Conservation (phyloP, 768 basidiomycete genomes). For the Psilocybe cubensis region DNA sequence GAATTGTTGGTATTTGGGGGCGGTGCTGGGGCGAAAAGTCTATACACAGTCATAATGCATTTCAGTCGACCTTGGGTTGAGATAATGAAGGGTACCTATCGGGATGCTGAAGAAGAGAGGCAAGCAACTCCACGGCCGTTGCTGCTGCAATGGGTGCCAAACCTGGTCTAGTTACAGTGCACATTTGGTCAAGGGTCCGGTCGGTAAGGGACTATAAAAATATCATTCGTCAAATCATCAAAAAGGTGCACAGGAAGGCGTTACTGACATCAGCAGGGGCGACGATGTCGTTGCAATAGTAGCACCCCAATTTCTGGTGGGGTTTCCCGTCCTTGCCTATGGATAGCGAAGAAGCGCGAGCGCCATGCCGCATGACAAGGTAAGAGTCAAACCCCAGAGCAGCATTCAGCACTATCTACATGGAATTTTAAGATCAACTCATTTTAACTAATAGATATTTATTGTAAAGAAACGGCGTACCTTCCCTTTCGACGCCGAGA, state of each 20-base stretch:
- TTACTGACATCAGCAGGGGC: conserved; percentile 85
- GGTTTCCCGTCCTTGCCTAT: conserved; percentile 28
- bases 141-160: conserved; percentile 92
- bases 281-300: conserved; percentile 98
- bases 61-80: neutral
- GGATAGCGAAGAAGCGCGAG: conserved; percentile 45
- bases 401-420: conserved; percentile 88
- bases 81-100: conserved; percentile 60
- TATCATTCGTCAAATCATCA: conserved; percentile 24
- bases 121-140: conserved; percentile 90
- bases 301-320: conserved; percentile 75
- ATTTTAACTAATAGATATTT: neutral
- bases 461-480: conserved; percentile 34
- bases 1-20: conserved; percentile 41
- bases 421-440: neutral
- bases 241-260: conserved; percentile 1
- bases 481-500: conserved; percentile 86
- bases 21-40: conserved; percentile 70
- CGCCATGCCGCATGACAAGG: conserved; percentile 96
- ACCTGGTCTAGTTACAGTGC: conserved; percentile 95
- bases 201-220: conserved; percentile 63
- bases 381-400: conserved; percentile 96
- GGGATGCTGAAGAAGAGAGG: conserved; percentile 89
- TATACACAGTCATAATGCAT: conserved; percentile 6
- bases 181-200: conserved; percentile 97